Base-by-base conservation (phyloP, 106 monocot genomes). In the Dendrobium chrysotoxum region DNA sequence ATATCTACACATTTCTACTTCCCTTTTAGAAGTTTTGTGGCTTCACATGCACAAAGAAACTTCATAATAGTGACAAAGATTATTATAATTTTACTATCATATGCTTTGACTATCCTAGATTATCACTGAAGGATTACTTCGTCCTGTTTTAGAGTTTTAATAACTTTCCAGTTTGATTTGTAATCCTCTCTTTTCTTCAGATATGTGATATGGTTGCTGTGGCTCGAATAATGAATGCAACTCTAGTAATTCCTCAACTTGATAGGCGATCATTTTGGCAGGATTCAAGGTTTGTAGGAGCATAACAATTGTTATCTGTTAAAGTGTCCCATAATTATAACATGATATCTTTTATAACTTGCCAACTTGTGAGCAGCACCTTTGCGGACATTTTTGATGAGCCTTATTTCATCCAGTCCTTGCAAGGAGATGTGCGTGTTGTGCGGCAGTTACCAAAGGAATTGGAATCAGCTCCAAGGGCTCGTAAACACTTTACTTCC, bases 141-240 rank as follows among this genome's bases (percentile, higher is more conserved):
- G 0, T 70, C 25, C 13, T 70, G 11, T 70, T 70, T 30, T 70
- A 70, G 35, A 5, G 11, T 31, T 50, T 70, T 10, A 41, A 41
- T 40, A 40, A 40, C 4, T 41, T 74, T 74, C 21, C 28, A 74
- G 41, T 21, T 18, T 74, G 18, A 70, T 70, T 30, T 70, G 5
- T 23, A 70, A 70, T 41, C 38, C 21, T 30, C 31, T 70, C 35
- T n/a, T 72, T 21, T 78, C 47, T 46, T 65, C 89, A 98, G 97
- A 98, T 98, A 84, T 77, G 83, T 86, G 97, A 98, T 82, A 98
- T 98, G 94, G 97, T 98, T 80, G 92, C 94, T 79, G 86, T 98
- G 41, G 97, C 97, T 75, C 90, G 94, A 38, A 86, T 98, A 40
- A 84, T 98, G 86, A 98, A 98, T 87, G 97, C 94, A 77, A 92